Evolutionary conservation across 2,329 filamentous ascomycete species (phyloP).

Genomic region (Penicillium sp.): DNA sequence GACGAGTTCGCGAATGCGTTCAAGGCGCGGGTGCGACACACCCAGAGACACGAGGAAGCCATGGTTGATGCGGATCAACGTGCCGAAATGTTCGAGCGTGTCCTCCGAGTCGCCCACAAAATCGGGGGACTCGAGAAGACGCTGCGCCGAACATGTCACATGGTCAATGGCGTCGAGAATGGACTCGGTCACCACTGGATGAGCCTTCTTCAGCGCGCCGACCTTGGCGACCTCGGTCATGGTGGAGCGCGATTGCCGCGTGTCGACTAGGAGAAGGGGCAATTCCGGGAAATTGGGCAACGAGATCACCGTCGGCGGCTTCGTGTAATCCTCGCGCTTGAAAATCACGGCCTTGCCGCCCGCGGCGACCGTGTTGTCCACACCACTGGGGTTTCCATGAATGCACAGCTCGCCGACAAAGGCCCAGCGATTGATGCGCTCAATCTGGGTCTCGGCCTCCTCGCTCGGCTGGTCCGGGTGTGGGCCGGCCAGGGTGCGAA

Average conservation of each 20-base stretch:
- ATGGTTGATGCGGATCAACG: conserved; percentile 92
- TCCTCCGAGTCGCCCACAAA: conserved; percentile 68
- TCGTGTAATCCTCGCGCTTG: conserved; percentile 73
- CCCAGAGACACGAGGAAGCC: conserved; percentile 87
- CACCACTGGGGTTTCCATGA: conserved; percentile 92
- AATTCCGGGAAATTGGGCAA: conserved; percentile 90
- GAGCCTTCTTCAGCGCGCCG: conserved; percentile 65
- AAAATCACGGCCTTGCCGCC: conserved; percentile 95
- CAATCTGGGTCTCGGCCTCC: conserved; percentile 86
- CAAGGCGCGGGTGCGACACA: conserved; percentile 90
- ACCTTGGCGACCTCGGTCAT: conserved; percentile 86
- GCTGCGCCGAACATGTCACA: conserved; percentile 58
- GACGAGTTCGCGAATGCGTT: conserved; percentile 86
- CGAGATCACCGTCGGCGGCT: conserved; percentile 73
- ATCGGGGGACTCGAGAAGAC: conserved; percentile 58
- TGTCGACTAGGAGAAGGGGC: conserved; percentile 86
- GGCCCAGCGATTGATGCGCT: conserved; percentile 96
- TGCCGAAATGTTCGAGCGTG: conserved; percentile 73
- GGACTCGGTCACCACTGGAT: conserved; percentile 74
- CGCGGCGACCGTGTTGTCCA: conserved; percentile 94
- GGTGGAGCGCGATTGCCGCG: conserved; percentile 83
- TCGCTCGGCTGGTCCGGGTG: conserved; percentile 87
- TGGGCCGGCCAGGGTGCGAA: conserved; percentile 83
- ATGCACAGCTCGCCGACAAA: conserved; percentile 98
- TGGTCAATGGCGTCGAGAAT: conserved; percentile 83